phyloP scores from a whole-genome alignment of 2,329 filamentous ascomycete genomes.

The Talaromyces sp. region DNA sequence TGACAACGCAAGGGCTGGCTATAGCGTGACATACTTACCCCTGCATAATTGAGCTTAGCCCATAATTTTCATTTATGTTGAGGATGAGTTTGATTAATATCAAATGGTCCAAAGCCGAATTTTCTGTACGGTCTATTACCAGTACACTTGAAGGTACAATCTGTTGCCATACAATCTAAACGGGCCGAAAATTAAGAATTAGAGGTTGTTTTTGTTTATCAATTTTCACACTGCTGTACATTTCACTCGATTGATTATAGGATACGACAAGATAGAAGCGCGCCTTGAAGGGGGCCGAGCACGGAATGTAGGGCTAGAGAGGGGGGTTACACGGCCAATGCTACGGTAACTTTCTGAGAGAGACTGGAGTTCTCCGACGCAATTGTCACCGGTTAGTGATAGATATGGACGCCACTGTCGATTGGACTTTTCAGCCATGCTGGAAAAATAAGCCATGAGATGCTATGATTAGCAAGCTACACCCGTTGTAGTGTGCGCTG shows the following conservation, averaged over 20 bases:
- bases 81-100: background rate
- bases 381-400: background rate
- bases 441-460: background rate
- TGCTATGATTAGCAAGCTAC: background rate
- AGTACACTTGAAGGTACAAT: background rate
- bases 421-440: background rate
- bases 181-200: background rate
- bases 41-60: background rate
- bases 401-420: background rate
- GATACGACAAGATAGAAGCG: background rate
- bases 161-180: no score
- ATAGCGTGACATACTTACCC: background rate
- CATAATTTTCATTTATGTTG: background rate
- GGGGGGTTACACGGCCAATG: conserved; percentile 8
- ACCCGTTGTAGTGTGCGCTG: background rate
- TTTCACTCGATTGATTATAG: background rate
- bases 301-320: conserved; percentile 8
- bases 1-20: background rate
- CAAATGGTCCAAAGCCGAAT: background rate
- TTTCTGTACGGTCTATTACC: background rate
- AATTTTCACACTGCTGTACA: background rate
- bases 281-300: background rate
- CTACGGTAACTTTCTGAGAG: conserved; percentile 6
- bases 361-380: background rate
- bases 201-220: background rate